Conservation (phyloP, 2,329 filamentous ascomycete genomes). For the Diaporthe vaccinii region DNA sequence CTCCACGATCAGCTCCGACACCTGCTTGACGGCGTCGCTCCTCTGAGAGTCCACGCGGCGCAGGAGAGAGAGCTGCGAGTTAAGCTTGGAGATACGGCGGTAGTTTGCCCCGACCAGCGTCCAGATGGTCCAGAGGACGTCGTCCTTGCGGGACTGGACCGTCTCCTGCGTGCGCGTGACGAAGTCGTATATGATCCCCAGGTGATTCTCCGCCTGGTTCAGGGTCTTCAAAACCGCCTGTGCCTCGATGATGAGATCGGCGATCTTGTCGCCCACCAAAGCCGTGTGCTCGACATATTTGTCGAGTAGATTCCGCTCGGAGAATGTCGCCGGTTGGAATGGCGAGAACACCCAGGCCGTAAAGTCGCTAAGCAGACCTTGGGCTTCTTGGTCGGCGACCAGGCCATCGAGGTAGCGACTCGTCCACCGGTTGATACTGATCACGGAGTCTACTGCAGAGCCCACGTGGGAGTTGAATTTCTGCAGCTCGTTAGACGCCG, state of each 20-base stretch:
- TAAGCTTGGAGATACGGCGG: constrained; percentile 70
- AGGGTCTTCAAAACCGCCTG: constrained; percentile 76
- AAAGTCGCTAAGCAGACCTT: constrained; percentile 54
- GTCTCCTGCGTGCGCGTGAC: constrained; percentile 73
- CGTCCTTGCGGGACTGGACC: constrained; percentile 70
- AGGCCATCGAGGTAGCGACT: constrained; percentile 76
- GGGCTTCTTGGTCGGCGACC: constrained; percentile 54
- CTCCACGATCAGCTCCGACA: constrained; percentile 78
- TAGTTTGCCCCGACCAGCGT: constrained; percentile 80
- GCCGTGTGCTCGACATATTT: constrained; percentile 82
- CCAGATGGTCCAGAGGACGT: constrained; percentile 79
- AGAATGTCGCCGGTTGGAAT: constrained; percentile 72
- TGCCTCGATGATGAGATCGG: constrained; percentile 76
- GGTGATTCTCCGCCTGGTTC: constrained; percentile 75
- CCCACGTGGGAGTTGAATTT: constrained; percentile 84
- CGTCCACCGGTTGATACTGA: constrained; percentile 83
- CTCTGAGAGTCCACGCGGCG: constrained; percentile 76
- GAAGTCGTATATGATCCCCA: constrained; percentile 78
- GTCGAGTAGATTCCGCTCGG: constrained; percentile 74
- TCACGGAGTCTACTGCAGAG: constrained; percentile 79
- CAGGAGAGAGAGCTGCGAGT: constrained; percentile 75
- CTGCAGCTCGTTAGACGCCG: constrained; percentile 76
- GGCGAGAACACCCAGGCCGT: constrained; percentile 67
- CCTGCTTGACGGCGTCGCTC: constrained; percentile 74
- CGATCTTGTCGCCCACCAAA: constrained; percentile 78